Percentiles rank a stretch among this genome's conserved stretches.
Conservation (phyloP, 768 basidiomycete genomes). For the Suillus cothurnatus region DNA sequence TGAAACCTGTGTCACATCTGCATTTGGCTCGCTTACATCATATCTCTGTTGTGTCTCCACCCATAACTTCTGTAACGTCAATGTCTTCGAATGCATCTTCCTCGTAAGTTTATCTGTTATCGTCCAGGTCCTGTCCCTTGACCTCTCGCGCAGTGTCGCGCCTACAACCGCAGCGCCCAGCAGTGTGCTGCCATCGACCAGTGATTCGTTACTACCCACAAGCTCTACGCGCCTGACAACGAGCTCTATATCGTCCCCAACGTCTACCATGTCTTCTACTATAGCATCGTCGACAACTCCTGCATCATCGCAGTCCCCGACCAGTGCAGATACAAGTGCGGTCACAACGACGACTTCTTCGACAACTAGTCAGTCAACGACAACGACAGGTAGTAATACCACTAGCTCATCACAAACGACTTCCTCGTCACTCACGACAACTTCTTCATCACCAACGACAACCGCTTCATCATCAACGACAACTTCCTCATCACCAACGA, state of each 20-base stretch:
- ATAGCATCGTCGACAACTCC: conserved; percentile 16
- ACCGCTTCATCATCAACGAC: conserved; percentile 8
- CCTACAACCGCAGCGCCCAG: conserved; percentile 17
- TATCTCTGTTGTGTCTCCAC: conserved; percentile 3
- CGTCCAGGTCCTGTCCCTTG: conserved; percentile 7
- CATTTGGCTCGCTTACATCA: conserved; percentile 6
- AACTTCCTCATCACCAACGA: conserved; percentile 19
- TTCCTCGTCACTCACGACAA: conserved; percentile 1
- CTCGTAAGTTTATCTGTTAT: conserved; percentile 22
- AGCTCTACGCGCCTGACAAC: conserved; percentile 15
- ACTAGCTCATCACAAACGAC: conserved; percentile 8
- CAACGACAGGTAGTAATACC: conserved; percentile 16
- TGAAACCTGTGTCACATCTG: conserved; percentile 17
- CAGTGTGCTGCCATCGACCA: conserved; percentile 17
- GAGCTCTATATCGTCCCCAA: conserved; percentile 17
- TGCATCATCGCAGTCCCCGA: conserved; percentile 22
- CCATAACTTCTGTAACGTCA: conserved; percentile 13
- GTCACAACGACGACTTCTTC: conserved; percentile 21
- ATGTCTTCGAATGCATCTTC: conserved; percentile 16
- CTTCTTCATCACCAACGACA: conserved; percentile 16
- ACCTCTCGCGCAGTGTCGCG: conserved; percentile 20
- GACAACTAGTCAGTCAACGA: conserved; percentile 20
- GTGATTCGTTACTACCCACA: conserved; percentile 14
- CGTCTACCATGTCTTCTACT: conserved; percentile 9
- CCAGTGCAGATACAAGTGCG: conserved; percentile 10